Evolutionary conservation across 2,329 filamentous ascomycete genomes (phyloP).

Genomic region (Arthrobotrys sphaeroides): DNA sequence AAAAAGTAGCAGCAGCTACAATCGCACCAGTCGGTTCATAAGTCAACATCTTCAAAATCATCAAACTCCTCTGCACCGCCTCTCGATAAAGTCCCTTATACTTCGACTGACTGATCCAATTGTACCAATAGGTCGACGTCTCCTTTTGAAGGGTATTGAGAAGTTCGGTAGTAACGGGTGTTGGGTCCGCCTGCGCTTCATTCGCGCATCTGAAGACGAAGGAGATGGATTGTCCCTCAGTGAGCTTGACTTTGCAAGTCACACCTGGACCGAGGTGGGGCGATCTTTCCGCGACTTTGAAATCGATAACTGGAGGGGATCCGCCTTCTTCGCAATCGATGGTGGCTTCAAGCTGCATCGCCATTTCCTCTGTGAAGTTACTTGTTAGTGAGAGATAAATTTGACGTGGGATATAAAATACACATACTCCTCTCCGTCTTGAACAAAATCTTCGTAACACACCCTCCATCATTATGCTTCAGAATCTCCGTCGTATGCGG

Average conservation of each 20-base stretch:
- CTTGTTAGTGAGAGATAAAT: neutral
- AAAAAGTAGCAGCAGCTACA: conserved; percentile 79
- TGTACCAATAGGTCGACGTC: conserved; percentile 76
- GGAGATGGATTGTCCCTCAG: conserved; percentile 74
- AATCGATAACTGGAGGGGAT: conserved; percentile 67
- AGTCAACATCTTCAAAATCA: conserved; percentile 79
- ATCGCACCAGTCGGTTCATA: conserved; percentile 83
- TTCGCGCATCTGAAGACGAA: conserved; percentile 69
- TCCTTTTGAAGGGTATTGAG: conserved; percentile 73
- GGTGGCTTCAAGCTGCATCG: conserved; percentile 74
- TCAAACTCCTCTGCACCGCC: conserved; percentile 74
- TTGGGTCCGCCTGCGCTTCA: conserved; percentile 68
- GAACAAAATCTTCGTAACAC: conserved; percentile 44
- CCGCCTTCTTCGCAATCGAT: conserved; percentile 70
- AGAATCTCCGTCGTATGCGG: conserved; percentile 70
- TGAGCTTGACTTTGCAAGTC: conserved; percentile 68
- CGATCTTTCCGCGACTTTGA: conserved; percentile 66
- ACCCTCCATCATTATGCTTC: conserved; percentile 59
- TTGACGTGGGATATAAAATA: neutral
- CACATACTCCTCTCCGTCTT: conserved; percentile 42
- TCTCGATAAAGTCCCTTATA: conserved; percentile 79
- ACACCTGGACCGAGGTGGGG: conserved; percentile 72
- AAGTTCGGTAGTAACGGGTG: conserved; percentile 69
- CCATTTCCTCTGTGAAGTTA: conserved; percentile 61
- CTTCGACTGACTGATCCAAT: conserved; percentile 75